Evolutionary conservation across 495 filamentous ascomycete species (phyloP), one percentile per base, ranked within the genome.

Genomic region (Lasiosphaeriaceae sp.): DNA sequence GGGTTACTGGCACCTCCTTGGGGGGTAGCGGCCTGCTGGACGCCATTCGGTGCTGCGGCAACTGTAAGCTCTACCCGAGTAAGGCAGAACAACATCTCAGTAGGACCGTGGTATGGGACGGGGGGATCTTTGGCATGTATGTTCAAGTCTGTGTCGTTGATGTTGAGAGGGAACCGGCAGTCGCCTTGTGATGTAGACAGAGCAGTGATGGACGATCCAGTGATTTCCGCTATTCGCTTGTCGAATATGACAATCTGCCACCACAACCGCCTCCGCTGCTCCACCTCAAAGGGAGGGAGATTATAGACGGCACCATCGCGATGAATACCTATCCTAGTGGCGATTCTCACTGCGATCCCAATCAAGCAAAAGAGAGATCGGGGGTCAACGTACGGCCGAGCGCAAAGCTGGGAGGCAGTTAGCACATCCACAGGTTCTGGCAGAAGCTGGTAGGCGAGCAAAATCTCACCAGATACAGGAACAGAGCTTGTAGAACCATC

Each of bases 231-330:
- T 9, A 84, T 77, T 35, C 85, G 80, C 44, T 78, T 76, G 61
- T 92, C 88, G 17, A 90, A 77, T 20, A 80, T 72, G 52, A 82
- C 80, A 8, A 90, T 71, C 61, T 86, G 85, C 86, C 86, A 89
- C 88, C 88, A 91, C 4, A 90, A 65, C 20, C 87, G 76, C 48
- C 86, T 71, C 17, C 88, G 75, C 67, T 83, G 79, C 69, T 91
- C 88, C 2, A 80, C 78, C 52, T 90, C 86, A 61, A 90, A 88
- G 3, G 84, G 80, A 0, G 83, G 77, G 1, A 88, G 71, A n/a
- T 75, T 74, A 48, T 83, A 84, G 56, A 80, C 78, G 37, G 72
- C 66, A 3, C 83, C 85, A 58, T 90, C 87, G 20, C 84, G 73
- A 55, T 91, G 85, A 22, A 90, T 77, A 20, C 80, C 86, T 21